These are phyloP conservation scores for Carex arenaria DNA, from an alignment of 202 grass and related monocot species.

Conservation along the genomic window DNA sequence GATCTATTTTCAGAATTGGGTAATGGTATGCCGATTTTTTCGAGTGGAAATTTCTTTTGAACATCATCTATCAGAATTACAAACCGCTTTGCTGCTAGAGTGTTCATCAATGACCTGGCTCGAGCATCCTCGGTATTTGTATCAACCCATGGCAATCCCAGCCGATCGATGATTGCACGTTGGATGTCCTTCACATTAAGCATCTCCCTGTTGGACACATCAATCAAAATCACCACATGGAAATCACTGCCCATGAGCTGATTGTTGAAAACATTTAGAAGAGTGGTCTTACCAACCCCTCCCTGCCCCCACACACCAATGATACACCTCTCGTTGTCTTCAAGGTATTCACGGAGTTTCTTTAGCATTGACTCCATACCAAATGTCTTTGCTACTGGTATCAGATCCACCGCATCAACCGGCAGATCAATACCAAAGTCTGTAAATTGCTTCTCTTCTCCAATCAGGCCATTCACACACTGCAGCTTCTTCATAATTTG, in stretches of 20 bases:
- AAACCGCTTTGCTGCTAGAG: constrained; percentile 36
- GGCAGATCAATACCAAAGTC: constrained; percentile 16
- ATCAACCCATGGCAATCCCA: constrained; percentile 45
- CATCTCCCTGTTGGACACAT: constrained; percentile 44
- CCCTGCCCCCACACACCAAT: constrained; percentile 50
- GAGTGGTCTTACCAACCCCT: constrained; percentile 73
- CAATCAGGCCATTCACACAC: constrained; percentile 9
- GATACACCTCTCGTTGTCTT: constrained; percentile 27
- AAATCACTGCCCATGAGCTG: constrained; percentile 27
- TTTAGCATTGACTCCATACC: constrained; percentile 33
- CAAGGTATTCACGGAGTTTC: constrained; percentile 16
- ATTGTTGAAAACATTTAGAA: constrained; percentile 52
- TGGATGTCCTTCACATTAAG: constrained; percentile 43
- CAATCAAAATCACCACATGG: constrained; percentile 55
- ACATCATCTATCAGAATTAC: constrained; percentile 59
- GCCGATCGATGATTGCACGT: constrained; percentile 32
- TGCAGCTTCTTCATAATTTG: constrained; percentile 20
- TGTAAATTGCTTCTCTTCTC: constrained; percentile 28
- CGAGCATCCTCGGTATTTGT: constrained; percentile 22
- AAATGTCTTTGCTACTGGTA: constrained; percentile 28
- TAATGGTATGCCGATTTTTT: constrained; percentile 46
- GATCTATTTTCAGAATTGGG: constrained; percentile 28
- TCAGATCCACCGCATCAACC: constrained; percentile 20
- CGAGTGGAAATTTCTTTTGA: constrained; percentile 28
- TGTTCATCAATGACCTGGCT: constrained; percentile 38